Evolutionary conservation across 2,329 filamentous ascomycete genomes (phyloP), one percentile per base, ranked within the genome.

Genomic region (Aspergillus novoparasiticus): DNA sequence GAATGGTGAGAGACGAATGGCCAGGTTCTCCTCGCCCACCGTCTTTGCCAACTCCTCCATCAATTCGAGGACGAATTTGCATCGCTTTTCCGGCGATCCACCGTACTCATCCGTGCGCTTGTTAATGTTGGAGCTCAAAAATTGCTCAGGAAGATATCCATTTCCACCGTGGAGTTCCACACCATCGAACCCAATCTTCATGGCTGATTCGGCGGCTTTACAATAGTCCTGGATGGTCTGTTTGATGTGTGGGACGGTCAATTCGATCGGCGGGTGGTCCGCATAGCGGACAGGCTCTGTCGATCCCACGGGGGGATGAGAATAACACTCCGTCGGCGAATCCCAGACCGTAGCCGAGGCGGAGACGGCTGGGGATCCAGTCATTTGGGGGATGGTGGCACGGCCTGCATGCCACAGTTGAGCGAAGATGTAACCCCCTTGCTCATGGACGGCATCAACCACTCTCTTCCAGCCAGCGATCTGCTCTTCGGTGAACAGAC

Each of bases 11-110:
- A 85, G 72, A 4, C 83, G 77, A 48, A 85, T 81, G 3, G 79
- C 75, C 34, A 84, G 46, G 50, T 80, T 82, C 2, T 83, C 76
- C 26, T 80, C 72, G 1, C 84, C 84, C 2, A 86, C 73, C 0
- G 78, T 76, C 39, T 75, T 67, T 0, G 80, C 78, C 19, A 86
- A 61, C 59, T 78, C 70, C 39, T 79, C 75, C 70, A 84, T 84
- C n/a, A 88, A 76, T 66, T 87, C 85, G 2, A 88, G 71, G 1
- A 81, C 81, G 67, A 90, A 89, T 5, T 79, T 80, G 64, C 81
- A 84, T n/a, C 83, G 78, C 62, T 84, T 84, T 69, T 84, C 79
- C 1, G 84, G 75, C 3, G 76, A 80, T 6, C 84, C 84, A 11
- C 84, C 84, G 65, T 83, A 86, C 12, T 75, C 72, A 66, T 86